These are phyloP conservation scores for Hyphopichia khmerensis DNA, from an alignment of 1,139 yeast species.

Conservation along the genomic window DNA sequence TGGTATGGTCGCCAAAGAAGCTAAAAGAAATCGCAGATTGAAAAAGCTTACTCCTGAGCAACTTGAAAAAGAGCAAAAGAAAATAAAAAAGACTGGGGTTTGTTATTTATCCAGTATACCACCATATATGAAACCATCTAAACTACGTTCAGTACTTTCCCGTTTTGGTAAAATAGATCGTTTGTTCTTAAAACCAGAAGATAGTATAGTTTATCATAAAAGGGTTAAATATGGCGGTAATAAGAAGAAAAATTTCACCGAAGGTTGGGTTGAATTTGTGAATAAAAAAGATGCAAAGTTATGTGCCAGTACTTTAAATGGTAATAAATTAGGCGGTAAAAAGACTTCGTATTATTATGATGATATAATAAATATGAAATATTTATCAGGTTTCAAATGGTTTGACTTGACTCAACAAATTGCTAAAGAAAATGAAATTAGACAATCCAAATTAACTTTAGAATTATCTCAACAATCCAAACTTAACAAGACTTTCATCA, in stretches of 20 bases:
- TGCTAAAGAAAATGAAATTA: constrained; percentile 83
- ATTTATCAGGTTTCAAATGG: constrained; percentile 93
- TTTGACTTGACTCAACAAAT: constrained; percentile 90
- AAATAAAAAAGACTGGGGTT: constrained; percentile 78
- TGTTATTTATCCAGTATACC: constrained; percentile 88
- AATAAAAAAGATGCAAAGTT: constrained; percentile 84
- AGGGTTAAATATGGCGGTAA: constrained; percentile 92
- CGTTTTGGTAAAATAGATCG: constrained; percentile 87
- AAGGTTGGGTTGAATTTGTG: constrained; percentile 96
- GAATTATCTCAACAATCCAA: constrained; percentile 89
- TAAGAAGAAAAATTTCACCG: constrained; percentile 81
- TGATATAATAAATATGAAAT: constrained; percentile 87
- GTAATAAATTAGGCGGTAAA: constrained; percentile 87
- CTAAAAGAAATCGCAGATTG: constrained; percentile 28
- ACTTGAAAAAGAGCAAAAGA: constrained; percentile 55
- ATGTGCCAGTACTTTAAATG: constrained; percentile 84
- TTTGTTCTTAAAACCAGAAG: constrained; percentile 85
- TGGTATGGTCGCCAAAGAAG: constrained; percentile 6
- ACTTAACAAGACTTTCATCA: constrained; percentile 77
- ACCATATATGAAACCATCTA: constrained; percentile 95
- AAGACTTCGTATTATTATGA: constrained; percentile 93
- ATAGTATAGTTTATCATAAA: constrained; percentile 57
- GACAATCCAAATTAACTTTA: constrained; percentile 83
- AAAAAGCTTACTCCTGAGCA: constrained; percentile 53
- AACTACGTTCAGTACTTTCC: constrained; percentile 73